Evolutionary conservation across 352 stramenopile species (phyloP), one percentile per base, ranked within the genome.

Genomic region (Globisporangium spinosum): DNA sequence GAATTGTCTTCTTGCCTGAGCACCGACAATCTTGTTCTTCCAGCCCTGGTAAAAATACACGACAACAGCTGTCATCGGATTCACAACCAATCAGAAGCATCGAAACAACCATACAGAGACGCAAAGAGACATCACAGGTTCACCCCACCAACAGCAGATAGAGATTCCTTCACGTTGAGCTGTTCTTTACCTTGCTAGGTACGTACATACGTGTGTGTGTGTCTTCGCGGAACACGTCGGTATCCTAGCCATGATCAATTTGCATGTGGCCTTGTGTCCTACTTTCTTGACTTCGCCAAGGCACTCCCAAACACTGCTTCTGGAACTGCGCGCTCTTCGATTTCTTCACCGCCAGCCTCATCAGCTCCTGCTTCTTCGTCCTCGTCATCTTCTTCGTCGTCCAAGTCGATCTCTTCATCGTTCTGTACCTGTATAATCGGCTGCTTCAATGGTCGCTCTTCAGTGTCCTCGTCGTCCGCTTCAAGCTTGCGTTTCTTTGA

Each of bases 351-450:
- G 2, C 23, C 10, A 2, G 22, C 17, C 38, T 32, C n/a, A 12
- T 51, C 65, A 27, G 55, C 35, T 29, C 45, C 64, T 32, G 72
- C 54, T 53, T 70, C 65, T 35, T 72, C 69, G 23, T 82, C 76
- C 15, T 87, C 76, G 20, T 89, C 80, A 1, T 89, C 77, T 12
- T 87, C 85, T 67, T 96, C 85, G 57, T 97, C 89, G 59, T 98
- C 94, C 56, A 98, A 76, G 57, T 98, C 91, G 66, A 98, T 98
- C 65, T 98, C 94, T 82, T 98, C 91, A 65, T 93, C 89, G 62
- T 94, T 95, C 22, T 70, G 62, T 57, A 93, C 77, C 34, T 87
- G 78, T 27, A 95, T 87, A 15, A 87, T 77, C 53, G 87, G 77
- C 27, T 94, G 89, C n/a, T 91, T 89, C 32, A 90, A 77, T 40